Conservation (phyloP, 495 filamentous ascomycete species). For the Aspergillus olivimuriae region DNA sequence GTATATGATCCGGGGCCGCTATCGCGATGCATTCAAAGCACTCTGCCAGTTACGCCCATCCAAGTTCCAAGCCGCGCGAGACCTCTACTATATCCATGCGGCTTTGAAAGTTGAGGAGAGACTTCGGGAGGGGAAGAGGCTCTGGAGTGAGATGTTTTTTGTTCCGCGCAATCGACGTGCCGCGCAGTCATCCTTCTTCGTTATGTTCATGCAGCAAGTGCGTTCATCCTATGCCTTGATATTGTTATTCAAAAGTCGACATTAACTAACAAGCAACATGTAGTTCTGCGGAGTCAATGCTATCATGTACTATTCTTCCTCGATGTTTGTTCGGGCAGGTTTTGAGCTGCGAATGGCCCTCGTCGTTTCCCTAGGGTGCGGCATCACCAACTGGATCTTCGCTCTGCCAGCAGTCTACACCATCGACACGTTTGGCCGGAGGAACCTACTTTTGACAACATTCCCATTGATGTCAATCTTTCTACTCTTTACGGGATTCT, state of each 20-base stretch:
- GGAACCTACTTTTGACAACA: conserved; percentile 69
- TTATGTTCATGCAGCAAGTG: conserved; percentile 87
- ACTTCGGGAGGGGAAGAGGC: conserved; percentile 53
- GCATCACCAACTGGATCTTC: conserved; percentile 74
- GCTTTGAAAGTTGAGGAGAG: conserved; percentile 65
- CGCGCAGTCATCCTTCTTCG: conserved; percentile 63
- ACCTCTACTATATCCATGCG: conserved; percentile 75
- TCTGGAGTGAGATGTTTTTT: conserved; percentile 55
- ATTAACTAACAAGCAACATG: no score
- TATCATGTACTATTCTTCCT: conserved; percentile 50
- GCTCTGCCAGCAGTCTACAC: conserved; percentile 73
- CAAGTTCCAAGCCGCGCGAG: conserved; percentile 72
- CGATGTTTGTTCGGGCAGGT: conserved; percentile 46
- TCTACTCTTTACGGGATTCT: conserved; percentile 75
- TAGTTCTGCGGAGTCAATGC: conserved; percentile 46
- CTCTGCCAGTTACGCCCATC: conserved; percentile 61
- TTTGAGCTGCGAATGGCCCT: conserved; percentile 52
- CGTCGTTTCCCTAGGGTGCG: conserved; percentile 64
- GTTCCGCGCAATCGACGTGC: conserved; percentile 76
- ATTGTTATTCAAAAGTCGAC: no score
- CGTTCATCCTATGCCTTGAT: conserved; percentile 3
- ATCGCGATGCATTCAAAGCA: conserved; percentile 58
- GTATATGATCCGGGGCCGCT: conserved; percentile 66
- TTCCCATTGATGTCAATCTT: conserved; percentile 71
- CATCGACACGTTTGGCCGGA: conserved; percentile 77